Percentiles rank a stretch among this genome's conserved stretches.
Evolutionary conservation across 2,329 filamentous ascomycete species (phyloP).

Genomic region (Ophiostoma himal-ulmi): DNA sequence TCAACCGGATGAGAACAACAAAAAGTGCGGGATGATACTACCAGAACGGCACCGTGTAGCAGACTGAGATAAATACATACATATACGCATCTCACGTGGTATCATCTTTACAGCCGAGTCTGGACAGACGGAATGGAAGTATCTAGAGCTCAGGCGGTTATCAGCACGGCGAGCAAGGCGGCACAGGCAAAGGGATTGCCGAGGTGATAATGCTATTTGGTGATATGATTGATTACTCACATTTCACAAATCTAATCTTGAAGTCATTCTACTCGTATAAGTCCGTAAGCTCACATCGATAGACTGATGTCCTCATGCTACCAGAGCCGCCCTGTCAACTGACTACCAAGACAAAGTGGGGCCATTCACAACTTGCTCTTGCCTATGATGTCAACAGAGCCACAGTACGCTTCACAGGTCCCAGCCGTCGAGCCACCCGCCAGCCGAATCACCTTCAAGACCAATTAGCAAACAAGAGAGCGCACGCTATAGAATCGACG

Average conservation of each 20-base stretch:
- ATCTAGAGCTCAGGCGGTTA: background rate
- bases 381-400: slow-evolving; percentile 7
- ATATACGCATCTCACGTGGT: background rate
- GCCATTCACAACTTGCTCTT: background rate
- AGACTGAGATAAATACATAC: too few species aligned
- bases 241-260: too few species aligned
- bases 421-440: background rate
- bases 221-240: too few species aligned
- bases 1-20: too few species aligned
- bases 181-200: too few species aligned
- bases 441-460: too few species aligned
- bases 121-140: background rate
- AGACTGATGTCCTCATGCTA: background rate
- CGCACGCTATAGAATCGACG: background rate
- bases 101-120: background rate
- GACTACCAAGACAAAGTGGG: background rate
- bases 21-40: background rate
- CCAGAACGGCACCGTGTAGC: background rate
- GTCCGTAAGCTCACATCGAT: too few species aligned
- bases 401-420: background rate
- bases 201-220: too few species aligned
- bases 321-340: background rate
- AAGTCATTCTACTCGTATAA: background rate
- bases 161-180: background rate
- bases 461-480: background rate